Evolutionary conservation across 495 filamentous ascomycete genomes (phyloP).

Genomic region (Ramalina intermedia): DNA sequence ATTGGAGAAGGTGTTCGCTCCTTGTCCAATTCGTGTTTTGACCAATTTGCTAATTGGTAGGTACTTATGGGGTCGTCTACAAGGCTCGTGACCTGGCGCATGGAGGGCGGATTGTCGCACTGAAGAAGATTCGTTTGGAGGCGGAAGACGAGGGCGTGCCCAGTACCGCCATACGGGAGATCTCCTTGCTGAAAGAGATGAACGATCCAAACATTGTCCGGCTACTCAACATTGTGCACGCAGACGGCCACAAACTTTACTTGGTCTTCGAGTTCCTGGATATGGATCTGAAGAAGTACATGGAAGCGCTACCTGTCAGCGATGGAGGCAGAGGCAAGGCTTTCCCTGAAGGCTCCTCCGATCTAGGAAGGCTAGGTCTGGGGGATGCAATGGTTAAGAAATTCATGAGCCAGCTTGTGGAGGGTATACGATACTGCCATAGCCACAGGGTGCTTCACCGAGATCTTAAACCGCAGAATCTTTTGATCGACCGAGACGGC

Average conservation of each 20-base stretch:
- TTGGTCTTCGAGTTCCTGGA: conserved; percentile 92
- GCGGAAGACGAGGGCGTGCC: conserved; percentile 96
- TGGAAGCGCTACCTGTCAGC: conserved; percentile 86
- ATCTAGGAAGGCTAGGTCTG: conserved; percentile 57
- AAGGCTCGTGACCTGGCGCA: conserved; percentile 74
- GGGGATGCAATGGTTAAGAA: conserved; percentile 89
- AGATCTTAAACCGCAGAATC: conserved; percentile 95
- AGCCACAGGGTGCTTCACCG: conserved; percentile 88
- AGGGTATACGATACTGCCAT: conserved; percentile 90
- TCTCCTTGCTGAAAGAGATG: conserved; percentile 93
- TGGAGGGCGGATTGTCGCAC: conserved; percentile 68
- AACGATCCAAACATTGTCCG: conserved; percentile 88
- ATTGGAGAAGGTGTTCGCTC: conserved; percentile 74
- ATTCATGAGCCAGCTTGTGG: conserved; percentile 89
- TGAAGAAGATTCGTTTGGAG: conserved; percentile 98
- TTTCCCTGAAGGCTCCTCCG: conserved; percentile 57
- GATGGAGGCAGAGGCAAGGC: conserved; percentile 84
- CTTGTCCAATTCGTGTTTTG: not conserved
- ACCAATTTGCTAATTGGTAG: conserved; percentile 26
- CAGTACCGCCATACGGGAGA: conserved; percentile 91
- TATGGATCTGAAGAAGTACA: conserved; percentile 93
- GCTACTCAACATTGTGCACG: conserved; percentile 88
- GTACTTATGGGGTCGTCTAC: conserved; percentile 88
- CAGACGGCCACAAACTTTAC: conserved; percentile 92
- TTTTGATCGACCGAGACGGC: conserved; percentile 86